Evolutionary conservation across 2,329 filamentous ascomycete genomes (phyloP).

Genomic region (Metarhizium robertsii): DNA sequence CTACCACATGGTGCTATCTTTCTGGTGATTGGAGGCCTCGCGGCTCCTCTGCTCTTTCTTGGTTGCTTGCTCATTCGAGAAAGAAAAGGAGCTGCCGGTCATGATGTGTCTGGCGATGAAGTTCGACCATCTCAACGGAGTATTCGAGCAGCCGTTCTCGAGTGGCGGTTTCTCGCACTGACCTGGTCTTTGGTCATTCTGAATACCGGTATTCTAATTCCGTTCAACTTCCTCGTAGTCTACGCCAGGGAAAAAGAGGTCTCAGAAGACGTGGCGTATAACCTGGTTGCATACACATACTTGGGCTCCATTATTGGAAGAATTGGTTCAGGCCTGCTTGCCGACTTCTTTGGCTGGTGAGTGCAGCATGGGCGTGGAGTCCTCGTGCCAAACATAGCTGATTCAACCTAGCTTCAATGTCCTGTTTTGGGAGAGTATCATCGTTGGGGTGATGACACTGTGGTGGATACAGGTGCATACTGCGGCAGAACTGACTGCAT

Average conservation of each 20-base stretch:
- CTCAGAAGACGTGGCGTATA: not conserved
- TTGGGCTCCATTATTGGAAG: slow-evolving; percentile 44
- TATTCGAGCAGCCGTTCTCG: slow-evolving; percentile 18
- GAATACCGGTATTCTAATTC: slow-evolving; percentile 19
- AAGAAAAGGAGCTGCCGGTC: slow-evolving; percentile 8
- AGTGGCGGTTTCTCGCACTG: slow-evolving; percentile 14
- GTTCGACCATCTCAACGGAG: slow-evolving; percentile 6
- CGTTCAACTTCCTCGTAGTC: slow-evolving; percentile 18
- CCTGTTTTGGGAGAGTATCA: slow-evolving; percentile 12
- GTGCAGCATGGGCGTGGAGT: not conserved
- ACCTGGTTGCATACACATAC: slow-evolving; percentile 51
- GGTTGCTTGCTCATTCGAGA: slow-evolving; percentile 20
- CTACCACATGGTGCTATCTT: slow-evolving; percentile 10
- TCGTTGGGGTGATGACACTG: slow-evolving; percentile 18
- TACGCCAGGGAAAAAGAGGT: not conserved
- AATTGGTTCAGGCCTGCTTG: slow-evolving; percentile 40
- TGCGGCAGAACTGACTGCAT: slow-evolving; percentile 11
- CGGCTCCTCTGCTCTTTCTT: slow-evolving; percentile 15
- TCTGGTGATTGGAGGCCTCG: slow-evolving; percentile 13
- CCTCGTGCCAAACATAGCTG: not conserved
- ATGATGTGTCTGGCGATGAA: slow-evolving; percentile 9
- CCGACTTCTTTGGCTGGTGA: slow-evolving; percentile 37
- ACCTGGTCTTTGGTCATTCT: slow-evolving; percentile 16
- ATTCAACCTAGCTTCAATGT: slow-evolving; percentile 30
- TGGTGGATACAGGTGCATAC: slow-evolving; percentile 19